Evolutionary conservation across 768 basidiomycete genomes (phyloP).

Genomic region (Leccinum fibrillosum): DNA sequence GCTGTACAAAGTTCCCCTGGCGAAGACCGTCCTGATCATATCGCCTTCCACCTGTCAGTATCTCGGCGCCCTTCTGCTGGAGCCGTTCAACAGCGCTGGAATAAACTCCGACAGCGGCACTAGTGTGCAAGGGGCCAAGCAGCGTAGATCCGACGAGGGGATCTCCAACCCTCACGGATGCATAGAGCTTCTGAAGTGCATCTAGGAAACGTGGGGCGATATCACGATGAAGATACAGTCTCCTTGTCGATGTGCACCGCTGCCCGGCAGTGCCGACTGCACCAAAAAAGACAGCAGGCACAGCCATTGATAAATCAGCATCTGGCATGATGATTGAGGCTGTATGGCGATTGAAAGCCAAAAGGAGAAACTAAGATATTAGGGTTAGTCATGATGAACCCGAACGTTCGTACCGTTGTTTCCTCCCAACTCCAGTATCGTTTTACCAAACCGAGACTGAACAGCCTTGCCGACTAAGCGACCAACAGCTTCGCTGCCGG

Average conservation of each 20-base stretch:
- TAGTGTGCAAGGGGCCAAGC: conserved; percentile 83
- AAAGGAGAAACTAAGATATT: conserved; percentile 18
- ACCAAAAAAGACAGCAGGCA: conserved; percentile 90
- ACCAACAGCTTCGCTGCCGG: conserved; percentile 88
- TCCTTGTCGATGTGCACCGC: conserved; percentile 88
- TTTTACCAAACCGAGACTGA: conserved; percentile 84
- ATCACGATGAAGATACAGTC: conserved; percentile 82
- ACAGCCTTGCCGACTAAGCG: conserved; percentile 85
- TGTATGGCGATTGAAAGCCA: conserved; percentile 31
- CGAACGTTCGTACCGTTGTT: conserved; percentile 72
- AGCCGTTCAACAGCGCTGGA: conserved; percentile 58
- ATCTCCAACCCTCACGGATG: conserved; percentile 74
- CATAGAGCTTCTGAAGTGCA: conserved; percentile 71
- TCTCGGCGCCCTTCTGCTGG: conserved; percentile 63
- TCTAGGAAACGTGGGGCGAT: conserved; percentile 76
- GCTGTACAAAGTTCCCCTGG: conserved; percentile 85
- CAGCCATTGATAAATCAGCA: conserved; percentile 86
- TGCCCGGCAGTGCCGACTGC: conserved; percentile 79
- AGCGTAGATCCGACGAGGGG: conserved; percentile 73
- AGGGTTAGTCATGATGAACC: conserved; percentile 15
- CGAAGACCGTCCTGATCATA: conserved; percentile 50
- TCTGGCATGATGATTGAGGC: conserved; percentile 92
- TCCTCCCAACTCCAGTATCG: conserved; percentile 88
- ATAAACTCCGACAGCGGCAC: conserved; percentile 66
- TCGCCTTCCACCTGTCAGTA: conserved; percentile 67